These are phyloP conservation scores for Mycena galericulata DNA, from an alignment of 768 basidiomycete species.

Conservation along the genomic window DNA sequence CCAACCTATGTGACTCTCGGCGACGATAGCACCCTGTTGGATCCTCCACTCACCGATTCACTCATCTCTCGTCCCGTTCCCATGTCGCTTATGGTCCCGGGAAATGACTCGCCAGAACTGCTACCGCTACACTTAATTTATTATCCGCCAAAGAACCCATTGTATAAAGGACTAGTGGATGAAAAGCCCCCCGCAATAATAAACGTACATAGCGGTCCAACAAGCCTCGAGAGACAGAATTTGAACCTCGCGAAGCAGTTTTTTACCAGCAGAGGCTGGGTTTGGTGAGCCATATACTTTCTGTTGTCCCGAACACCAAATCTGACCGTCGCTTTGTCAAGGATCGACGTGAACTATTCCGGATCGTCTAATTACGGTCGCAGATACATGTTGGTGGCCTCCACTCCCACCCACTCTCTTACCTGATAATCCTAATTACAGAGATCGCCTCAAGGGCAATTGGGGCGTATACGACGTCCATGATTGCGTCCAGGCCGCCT, in stretches of 20 bases:
- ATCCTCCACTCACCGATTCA: slow-evolving; percentile 36
- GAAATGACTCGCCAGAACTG: neutral
- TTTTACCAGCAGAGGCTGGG: slow-evolving; percentile 65
- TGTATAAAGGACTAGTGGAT: slow-evolving; percentile 50
- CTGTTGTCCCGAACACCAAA: slow-evolving; percentile 18
- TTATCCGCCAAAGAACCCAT: slow-evolving; percentile 64
- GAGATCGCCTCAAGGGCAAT: slow-evolving; percentile 57
- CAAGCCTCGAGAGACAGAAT: slow-evolving; percentile 48
- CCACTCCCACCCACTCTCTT: too few species aligned
- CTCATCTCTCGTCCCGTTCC: slow-evolving; percentile 35
- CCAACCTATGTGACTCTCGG: slow-evolving; percentile 1
- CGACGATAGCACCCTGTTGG: slow-evolving; percentile 15
- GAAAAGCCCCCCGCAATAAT: slow-evolving; percentile 67
- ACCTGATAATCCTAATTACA: neutral
- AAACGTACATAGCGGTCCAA: slow-evolving; percentile 69
- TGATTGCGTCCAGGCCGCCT: slow-evolving; percentile 61
- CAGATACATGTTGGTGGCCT: slow-evolving; percentile 50
- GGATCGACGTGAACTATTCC: slow-evolving; percentile 71
- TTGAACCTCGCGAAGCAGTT: slow-evolving; percentile 58
- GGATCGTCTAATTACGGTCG: slow-evolving; percentile 71
- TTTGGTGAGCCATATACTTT: slow-evolving; percentile 51
- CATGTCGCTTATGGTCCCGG: slow-evolving; percentile 5
- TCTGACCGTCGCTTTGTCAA: slow-evolving; percentile 19
- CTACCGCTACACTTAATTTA: slow-evolving; percentile 61
- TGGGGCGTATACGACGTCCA: slow-evolving; percentile 72